Evolutionary conservation across 768 basidiomycete species (phyloP).

Genomic region (Lactarius tabidus): DNA sequence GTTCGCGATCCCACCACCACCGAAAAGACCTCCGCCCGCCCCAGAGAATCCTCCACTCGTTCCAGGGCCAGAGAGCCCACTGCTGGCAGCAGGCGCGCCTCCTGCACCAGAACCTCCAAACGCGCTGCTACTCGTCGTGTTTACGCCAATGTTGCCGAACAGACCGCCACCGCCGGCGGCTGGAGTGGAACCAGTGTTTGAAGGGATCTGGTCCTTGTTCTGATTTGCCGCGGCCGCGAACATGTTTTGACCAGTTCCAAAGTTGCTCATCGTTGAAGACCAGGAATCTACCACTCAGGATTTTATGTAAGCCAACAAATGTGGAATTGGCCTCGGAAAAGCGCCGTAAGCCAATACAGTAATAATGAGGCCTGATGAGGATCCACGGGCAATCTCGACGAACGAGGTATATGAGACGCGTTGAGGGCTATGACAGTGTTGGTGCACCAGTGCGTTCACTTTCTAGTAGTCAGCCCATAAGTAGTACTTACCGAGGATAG

Average conservation of each 20-base stretch:
- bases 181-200: conserved; percentile 8
- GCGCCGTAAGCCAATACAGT: no score
- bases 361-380: no score
- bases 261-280: conserved; percentile 21
- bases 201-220: conserved; percentile 20
- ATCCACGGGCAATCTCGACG: background rate
- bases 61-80: background rate
- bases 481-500: background rate
- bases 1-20: conserved; percentile 8
- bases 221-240: conserved; percentile 18
- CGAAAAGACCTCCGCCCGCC: conserved; percentile 9
- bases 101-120: conserved; percentile 13
- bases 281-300: no score
- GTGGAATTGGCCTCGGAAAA: no score
- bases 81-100: background rate
- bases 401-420: background rate
- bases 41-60: conserved; percentile 5
- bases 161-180: conserved; percentile 11
- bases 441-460: conserved; percentile 5
- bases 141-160: conserved; percentile 25
- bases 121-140: conserved; percentile 17
- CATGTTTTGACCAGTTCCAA: conserved; percentile 12
- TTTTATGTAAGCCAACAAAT: no score
- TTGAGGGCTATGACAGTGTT: background rate
- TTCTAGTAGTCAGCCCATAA: background rate